These are phyloP conservation scores for Metarhizium rileyi DNA, from an alignment of 2,329 filamentous ascomycete species.

Conservation along the genomic window DNA sequence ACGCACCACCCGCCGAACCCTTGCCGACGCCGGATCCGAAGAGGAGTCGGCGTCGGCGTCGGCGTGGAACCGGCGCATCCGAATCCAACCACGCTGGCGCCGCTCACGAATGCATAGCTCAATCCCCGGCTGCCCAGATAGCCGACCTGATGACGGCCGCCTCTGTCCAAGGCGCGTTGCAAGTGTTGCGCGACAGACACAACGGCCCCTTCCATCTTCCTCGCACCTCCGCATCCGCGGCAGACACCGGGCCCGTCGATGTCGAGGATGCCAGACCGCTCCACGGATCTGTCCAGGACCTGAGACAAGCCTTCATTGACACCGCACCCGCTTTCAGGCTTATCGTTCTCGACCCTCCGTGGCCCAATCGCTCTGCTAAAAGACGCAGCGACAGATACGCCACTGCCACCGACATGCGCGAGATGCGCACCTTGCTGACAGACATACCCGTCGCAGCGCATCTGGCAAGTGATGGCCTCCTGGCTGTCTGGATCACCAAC, in stretches of 20 bases:
- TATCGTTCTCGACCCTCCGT: slow-evolving; percentile 67
- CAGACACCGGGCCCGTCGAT: not conserved
- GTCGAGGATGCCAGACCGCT: slow-evolving; percentile 37
- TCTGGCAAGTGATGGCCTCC: slow-evolving; percentile 43
- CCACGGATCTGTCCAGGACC: slow-evolving; percentile 36
- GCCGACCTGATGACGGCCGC: slow-evolving; percentile 44
- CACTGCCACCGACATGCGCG: slow-evolving; percentile 34
- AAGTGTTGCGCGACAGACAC: slow-evolving; percentile 23
- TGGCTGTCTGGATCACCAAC: slow-evolving; percentile 74
- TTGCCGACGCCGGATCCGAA: slow-evolving; percentile 42
- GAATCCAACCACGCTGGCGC: slow-evolving; percentile 15
- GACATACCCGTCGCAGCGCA: slow-evolving; percentile 46
- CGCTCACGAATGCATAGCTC: slow-evolving; percentile 21
- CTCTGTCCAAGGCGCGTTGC: slow-evolving; percentile 33
- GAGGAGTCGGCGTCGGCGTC: not conserved
- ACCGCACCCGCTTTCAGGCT: slow-evolving; percentile 50
- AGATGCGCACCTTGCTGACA: slow-evolving; percentile 40
- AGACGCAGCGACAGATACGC: slow-evolving; percentile 43
- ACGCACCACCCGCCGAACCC: slow-evolving; percentile 30
- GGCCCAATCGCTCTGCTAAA: slow-evolving; percentile 68
- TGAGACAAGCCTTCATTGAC: slow-evolving; percentile 29
- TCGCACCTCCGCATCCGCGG: slow-evolving; percentile 19
- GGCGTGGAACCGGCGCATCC: too few relatives aligned
- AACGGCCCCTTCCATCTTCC: slow-evolving; percentile 37
- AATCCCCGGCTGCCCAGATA: slow-evolving; percentile 36